These are phyloP conservation scores for Zygoascus flipseniorum DNA, from an alignment of 805 yeast genomes.

Conservation along the genomic window DNA sequence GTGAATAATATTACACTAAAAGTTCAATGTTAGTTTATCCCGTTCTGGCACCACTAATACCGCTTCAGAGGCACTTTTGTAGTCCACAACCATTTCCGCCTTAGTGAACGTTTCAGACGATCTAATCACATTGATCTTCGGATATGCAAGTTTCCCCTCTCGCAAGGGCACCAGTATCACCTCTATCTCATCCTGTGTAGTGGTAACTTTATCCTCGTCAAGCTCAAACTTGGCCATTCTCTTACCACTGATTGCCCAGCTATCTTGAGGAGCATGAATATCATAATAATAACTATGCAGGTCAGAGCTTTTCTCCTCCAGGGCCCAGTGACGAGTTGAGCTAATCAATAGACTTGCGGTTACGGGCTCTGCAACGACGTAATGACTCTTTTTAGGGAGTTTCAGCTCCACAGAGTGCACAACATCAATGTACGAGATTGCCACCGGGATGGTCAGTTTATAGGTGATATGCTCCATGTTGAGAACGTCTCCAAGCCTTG, in stretches of 20 bases:
- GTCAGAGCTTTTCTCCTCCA: conserved; percentile 4
- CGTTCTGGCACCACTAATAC: conserved; percentile 64
- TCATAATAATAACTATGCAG: conserved; percentile 35
- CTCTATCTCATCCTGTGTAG: conserved; percentile 22
- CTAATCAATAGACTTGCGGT: conserved; percentile 34
- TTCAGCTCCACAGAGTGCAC: conserved; percentile 49
- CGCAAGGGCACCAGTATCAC: conserved; percentile 63
- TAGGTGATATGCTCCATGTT: conserved; percentile 13
- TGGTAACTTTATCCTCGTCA: conserved; percentile 10
- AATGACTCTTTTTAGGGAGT: conserved; percentile 32
- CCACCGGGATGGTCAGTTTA: conserved; percentile 44
- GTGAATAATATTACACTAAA: conserved; percentile 27
- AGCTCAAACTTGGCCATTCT: conserved; percentile 43
- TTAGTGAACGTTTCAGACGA: conserved; percentile 19
- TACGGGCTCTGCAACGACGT: conserved; percentile 60
- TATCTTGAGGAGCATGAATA: conserved; percentile 47
- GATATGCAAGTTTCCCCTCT: conserved; percentile 64
- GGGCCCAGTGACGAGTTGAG: conserved; percentile 40
- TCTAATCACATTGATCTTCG: conserved; percentile 44
- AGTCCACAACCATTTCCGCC: conserved; percentile 47
- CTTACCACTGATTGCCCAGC: conserved; percentile 76
- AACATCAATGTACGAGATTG: conserved; percentile 51
- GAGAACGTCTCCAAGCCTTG: conserved; percentile 4
- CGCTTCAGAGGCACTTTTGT: conserved; percentile 59
- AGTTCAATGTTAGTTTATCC: conserved; percentile 52